These are phyloP conservation scores for Drosera capensis DNA, from an alignment of 148 eudicot species.

Conservation along the genomic window DNA sequence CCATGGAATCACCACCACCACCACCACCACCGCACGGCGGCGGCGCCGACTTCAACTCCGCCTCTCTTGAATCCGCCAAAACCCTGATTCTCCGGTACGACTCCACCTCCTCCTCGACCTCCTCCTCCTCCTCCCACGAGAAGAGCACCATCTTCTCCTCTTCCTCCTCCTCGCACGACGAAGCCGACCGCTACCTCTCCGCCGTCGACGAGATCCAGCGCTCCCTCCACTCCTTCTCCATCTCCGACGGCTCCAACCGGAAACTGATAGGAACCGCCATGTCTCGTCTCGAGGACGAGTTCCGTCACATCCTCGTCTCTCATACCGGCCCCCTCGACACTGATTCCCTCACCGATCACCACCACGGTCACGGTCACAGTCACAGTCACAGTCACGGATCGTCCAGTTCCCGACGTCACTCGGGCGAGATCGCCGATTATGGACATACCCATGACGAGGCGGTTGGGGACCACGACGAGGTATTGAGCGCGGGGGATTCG, in stretches of 20 bases:
- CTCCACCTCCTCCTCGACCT: too few relatives aligned
- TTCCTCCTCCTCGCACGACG: constrained; percentile 51
- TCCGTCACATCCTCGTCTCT: constrained; percentile 41
- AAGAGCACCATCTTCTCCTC: too few relatives aligned
- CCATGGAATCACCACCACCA: too few relatives aligned
- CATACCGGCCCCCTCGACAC: constrained; percentile 34
- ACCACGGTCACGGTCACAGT: not conserved
- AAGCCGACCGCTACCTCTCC: constrained; percentile 46
- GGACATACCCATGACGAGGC: not conserved
- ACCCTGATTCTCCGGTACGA: too few relatives aligned
- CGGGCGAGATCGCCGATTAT: constrained; percentile 3
- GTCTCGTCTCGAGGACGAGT: constrained; percentile 94
- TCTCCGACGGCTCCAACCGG: constrained; percentile 15
- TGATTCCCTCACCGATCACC: constrained; percentile 19
- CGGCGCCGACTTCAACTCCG: too few relatives aligned
- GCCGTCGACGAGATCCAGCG: constrained; percentile 72
- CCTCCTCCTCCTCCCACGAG: too few relatives aligned
- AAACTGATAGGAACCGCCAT: constrained; percentile 47
- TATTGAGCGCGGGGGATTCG: constrained; percentile 5
- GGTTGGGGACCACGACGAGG: constrained; percentile 1
- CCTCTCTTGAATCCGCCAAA: too few relatives aligned
- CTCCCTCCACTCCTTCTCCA: constrained; percentile 24
- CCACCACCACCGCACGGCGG: too few relatives aligned
- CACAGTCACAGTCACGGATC: not conserved
- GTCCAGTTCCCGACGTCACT: constrained; percentile 5